Evolutionary conservation across 2,329 filamentous ascomycete genomes (phyloP), one percentile per base, ranked within the genome.

Genomic region (Colletotrichum sp.): DNA sequence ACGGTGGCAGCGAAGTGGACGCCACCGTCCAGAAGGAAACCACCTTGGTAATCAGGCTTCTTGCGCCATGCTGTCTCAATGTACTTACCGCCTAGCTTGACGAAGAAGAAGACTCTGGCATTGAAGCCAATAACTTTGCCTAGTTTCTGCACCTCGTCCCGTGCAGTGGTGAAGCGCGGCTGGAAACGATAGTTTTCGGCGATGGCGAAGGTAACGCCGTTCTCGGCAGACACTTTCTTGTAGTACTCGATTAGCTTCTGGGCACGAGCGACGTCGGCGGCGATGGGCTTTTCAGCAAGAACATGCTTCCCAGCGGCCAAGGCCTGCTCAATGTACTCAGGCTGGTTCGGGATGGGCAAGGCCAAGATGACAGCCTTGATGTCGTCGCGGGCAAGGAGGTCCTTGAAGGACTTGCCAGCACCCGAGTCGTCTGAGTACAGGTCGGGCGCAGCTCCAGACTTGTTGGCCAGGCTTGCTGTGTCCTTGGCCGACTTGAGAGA

Each of bases 161-260:
- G 65, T 0, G 87, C 93, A 78, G 89, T 89, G 15, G 83, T 73
- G 80, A 91, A 92, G 13, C 87, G 86, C 34, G 89, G 86, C 71
- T 90, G 83, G 84, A 92, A 95, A 66, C 94, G 89, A 81, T 91
- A 94, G 83, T 96, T 95, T 83, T 96, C 94, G 0, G 93, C 94
- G 5, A 96, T 88, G 16, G 87, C 87, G 84, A 92, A 91, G 8
- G 88, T 89, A 13, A 85, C 84, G 73, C 80, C 71, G 24, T 68
- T 70, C 13, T 80, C 79, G 13, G 76, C 76, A 15, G 79, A 79
- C 7, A 86, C 74, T 5, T 73, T 67, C 24, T 78, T 77, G 75
- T 83, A 82, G 76, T 80, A 83, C 7, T 80, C 82, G 55, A 89
- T 83, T 10, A 89, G 84, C 72, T 83, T 80, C 77, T 83, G 79